Percentiles rank a stretch among this genome's conserved stretches.
phyloP scores from a whole-genome alignment of 2,329 filamentous ascomycete species.

The Sporothrix dimorphospora region DNA sequence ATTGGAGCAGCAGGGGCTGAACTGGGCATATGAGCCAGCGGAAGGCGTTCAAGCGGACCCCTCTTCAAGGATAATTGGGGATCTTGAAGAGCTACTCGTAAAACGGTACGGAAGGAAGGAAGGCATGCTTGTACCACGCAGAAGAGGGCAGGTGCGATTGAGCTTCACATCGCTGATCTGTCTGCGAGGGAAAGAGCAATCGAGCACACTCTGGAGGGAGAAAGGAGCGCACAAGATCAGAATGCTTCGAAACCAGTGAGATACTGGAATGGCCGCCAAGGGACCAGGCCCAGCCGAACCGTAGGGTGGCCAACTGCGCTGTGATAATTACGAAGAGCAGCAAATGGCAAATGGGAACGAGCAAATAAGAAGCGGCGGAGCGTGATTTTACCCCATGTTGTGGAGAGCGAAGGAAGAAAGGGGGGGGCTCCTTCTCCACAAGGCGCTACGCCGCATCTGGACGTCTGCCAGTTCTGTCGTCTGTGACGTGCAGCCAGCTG shows the following conservation, averaged over 20 bases:
- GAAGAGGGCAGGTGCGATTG: neutral
- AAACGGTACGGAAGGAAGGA: neutral
- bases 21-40: neutral
- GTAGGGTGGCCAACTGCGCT: neutral
- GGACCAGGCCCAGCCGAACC: neutral
- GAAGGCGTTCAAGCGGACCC: neutral
- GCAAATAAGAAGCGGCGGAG: slow-evolving; percentile 1
- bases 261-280: no score
- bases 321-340: neutral
- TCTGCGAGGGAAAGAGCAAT: neutral
- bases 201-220: neutral
- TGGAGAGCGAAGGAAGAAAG: slow-evolving; percentile 1
- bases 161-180: neutral
- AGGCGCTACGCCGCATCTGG: slow-evolving; percentile 22
- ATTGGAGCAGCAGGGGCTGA: neutral
- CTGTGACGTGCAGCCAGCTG: neutral
- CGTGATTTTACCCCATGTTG: slow-evolving; percentile 26
- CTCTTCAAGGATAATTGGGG: neutral
- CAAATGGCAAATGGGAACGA: neutral
- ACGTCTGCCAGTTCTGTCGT: neutral
- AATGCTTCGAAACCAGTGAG: no score
- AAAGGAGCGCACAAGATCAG: neutral
- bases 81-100: no score
- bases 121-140: neutral
- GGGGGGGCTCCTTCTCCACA: slow-evolving; percentile 27